These are phyloP conservation scores for Trypanosoma melophagium DNA, from an alignment of 208 protist species.

Conservation along the genomic window DNA sequence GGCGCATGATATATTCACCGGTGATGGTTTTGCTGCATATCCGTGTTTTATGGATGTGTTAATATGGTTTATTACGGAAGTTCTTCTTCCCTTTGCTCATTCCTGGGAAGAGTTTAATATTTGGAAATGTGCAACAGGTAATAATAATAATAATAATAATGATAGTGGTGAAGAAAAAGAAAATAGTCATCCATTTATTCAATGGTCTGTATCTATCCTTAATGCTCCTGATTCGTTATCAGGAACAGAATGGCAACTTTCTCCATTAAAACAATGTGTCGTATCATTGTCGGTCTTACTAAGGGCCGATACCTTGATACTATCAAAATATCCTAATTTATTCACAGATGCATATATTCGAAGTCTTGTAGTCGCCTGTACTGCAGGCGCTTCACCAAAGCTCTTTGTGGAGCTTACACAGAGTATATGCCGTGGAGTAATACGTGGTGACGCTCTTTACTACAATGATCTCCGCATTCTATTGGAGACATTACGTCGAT, in stretches of 20 bases:
- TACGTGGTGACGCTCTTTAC: constrained; percentile 24
- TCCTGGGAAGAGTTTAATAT: constrained; percentile 6
- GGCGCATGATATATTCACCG: constrained; percentile 5
- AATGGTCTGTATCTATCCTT: neutral
- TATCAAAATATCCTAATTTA: neutral
- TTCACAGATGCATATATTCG: constrained; percentile 13
- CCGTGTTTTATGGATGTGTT: neutral
- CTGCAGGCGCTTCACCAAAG: neutral
- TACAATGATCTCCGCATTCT: constrained; percentile 12
- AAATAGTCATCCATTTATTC: too few species aligned
- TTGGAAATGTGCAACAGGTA: neutral
- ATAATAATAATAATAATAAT: neutral
- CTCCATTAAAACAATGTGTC: neutral
- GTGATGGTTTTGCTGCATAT: neutral
- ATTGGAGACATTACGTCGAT: constrained; percentile 8
- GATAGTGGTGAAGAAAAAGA: neutral
- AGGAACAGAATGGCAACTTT: neutral
- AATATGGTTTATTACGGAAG: constrained; percentile 1
- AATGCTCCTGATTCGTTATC: neutral
- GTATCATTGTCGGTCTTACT: constrained; percentile 10
- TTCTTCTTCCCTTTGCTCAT: constrained; percentile 5
- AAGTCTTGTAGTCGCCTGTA: neutral
- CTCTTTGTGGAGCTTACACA: constrained; percentile 5
- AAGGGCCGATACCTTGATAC: neutral
- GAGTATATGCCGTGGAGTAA: constrained; percentile 4